These are phyloP conservation scores for Phaeosphaeria sp. DNA, from an alignment of 2,329 filamentous ascomycete species.

Conservation along the genomic window DNA sequence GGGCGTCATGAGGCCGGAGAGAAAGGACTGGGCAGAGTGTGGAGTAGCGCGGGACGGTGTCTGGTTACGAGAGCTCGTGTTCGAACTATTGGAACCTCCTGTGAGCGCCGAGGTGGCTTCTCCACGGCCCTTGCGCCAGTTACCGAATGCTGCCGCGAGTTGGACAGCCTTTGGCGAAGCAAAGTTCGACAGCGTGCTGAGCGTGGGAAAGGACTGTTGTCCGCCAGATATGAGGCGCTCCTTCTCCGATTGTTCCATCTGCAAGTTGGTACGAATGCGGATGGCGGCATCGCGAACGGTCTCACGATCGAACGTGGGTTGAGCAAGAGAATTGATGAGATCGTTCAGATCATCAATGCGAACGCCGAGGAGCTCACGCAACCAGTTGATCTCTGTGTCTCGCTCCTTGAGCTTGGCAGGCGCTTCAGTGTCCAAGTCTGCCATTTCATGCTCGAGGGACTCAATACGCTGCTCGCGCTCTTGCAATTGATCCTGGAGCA, in stretches of 20 bases:
- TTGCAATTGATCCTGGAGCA: constrained; percentile 94
- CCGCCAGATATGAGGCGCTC: constrained; percentile 79
- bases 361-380: constrained; percentile 90
- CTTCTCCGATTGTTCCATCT: constrained; percentile 97
- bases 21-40: constrained; percentile 65
- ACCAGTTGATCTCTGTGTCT: constrained; percentile 92
- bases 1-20: constrained; percentile 87
- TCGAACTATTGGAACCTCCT: constrained; percentile 40
- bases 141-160: constrained; percentile 96
- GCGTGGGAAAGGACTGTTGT: constrained; percentile 69
- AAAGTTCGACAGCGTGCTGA: constrained; percentile 78
- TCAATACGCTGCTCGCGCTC: constrained; percentile 92
- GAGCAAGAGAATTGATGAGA: constrained; percentile 80
- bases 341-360: constrained; percentile 91
- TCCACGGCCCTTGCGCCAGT: constrained; percentile 77
- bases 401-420: constrained; percentile 85
- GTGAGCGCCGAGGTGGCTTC: constrained; percentile 56
- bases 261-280: constrained; percentile 88
- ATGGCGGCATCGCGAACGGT: constrained; percentile 89
- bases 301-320: constrained; percentile 77
- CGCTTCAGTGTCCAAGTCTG: constrained; percentile 76
- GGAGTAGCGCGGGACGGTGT: constrained; percentile 49
- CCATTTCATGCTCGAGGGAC: constrained; percentile 75
- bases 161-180: constrained; percentile 85
- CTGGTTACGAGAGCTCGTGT: constrained; percentile 36